Evolutionary conservation across 2,329 filamentous ascomycete species (phyloP), one percentile per base, ranked within the genome.

Genomic region (Stachybotrys echinatus): DNA sequence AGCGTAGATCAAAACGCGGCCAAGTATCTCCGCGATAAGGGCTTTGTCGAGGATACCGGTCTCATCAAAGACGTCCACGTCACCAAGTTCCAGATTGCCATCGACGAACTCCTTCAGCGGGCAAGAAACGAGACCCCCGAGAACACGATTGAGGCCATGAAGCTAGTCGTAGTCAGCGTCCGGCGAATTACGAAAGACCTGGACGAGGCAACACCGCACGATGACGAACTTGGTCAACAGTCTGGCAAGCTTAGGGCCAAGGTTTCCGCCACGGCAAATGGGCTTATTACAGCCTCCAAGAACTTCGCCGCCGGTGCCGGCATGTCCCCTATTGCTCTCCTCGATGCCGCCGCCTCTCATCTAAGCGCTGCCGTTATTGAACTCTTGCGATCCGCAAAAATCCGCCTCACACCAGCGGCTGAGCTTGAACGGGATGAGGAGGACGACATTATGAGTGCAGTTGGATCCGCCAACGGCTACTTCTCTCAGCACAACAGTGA

Each of bases 271-370:
- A 95, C 92, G 2, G 92, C 94, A 45, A 97, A 97, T 74, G 94
- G 92, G 62, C 76, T 99, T 51, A 96, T 97, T 61, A 97, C 92
- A 3, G 90, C 92, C 2, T 87, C 89, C 31, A 96, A 95, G 73
- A 96, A 96, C 63, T 96, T 94, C 66, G 86, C 88, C 31, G 80
- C 83, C 12, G 85, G 90, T 1, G 84, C 83, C 19, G 94, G 94
- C 23, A 80, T 99, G 27, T 92, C 90, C 1, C 94, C 94, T 0
- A 87, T 99, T n/a, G 95, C 90, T 6, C 73, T 99, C 3, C 76
- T 99, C 20, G 94, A 99, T 66, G 94, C 92, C 4, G 92, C 94
- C 2, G 91, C 92, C 7, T 94, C 89, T 21, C 91, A 99, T 69
- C 77, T 97, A 34, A 89, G 90, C 2, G 84, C 88, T 5, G 85